phyloP scores from a whole-genome alignment of 768 basidiomycete species.

The Butyriboletus loyo region DNA sequence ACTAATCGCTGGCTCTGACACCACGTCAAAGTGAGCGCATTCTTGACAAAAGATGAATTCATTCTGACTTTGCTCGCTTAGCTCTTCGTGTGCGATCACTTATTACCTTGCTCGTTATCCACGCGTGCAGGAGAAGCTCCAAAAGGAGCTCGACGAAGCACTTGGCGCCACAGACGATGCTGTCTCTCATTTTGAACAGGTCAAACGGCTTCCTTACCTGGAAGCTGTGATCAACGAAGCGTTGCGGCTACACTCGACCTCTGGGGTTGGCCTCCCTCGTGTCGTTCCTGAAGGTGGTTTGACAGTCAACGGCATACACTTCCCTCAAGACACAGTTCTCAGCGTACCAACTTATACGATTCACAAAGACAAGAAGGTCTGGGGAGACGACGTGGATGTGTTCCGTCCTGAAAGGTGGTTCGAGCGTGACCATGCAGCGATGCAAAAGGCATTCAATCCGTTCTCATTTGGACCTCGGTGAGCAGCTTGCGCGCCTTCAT shows the following conservation, averaged over 20 bases:
- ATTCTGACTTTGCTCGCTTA: slow-evolving; percentile 26
- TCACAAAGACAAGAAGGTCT: slow-evolving; percentile 65
- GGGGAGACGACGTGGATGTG: slow-evolving; percentile 75
- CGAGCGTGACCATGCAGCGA: slow-evolving; percentile 56
- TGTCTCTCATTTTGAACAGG: slow-evolving; percentile 60
- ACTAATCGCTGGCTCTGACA: slow-evolving; percentile 87
- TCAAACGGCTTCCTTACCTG: slow-evolving; percentile 75
- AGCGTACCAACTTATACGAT: slow-evolving; percentile 83
- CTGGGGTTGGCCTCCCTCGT: slow-evolving; percentile 79
- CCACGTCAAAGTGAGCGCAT: slow-evolving; percentile 78
- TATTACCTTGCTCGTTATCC: slow-evolving; percentile 78
- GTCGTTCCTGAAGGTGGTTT: slow-evolving; percentile 73
- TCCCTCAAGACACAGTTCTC: slow-evolving; percentile 73
- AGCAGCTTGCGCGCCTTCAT: background rate
- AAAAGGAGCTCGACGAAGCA: slow-evolving; percentile 66
- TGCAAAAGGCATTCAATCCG: slow-evolving; percentile 78
- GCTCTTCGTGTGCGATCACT: slow-evolving; percentile 86
- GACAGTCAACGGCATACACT: slow-evolving; percentile 47
- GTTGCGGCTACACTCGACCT: slow-evolving; percentile 81
- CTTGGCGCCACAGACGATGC: slow-evolving; percentile 57
- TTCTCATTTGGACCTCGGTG: slow-evolving; percentile 82
- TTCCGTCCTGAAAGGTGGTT: slow-evolving; percentile 88
- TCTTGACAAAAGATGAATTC: background rate
- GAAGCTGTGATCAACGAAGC: slow-evolving; percentile 87
- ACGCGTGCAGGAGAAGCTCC: slow-evolving; percentile 63